phyloP scores from a whole-genome alignment of 495 filamentous ascomycete species.

The Neurospora africana region DNA sequence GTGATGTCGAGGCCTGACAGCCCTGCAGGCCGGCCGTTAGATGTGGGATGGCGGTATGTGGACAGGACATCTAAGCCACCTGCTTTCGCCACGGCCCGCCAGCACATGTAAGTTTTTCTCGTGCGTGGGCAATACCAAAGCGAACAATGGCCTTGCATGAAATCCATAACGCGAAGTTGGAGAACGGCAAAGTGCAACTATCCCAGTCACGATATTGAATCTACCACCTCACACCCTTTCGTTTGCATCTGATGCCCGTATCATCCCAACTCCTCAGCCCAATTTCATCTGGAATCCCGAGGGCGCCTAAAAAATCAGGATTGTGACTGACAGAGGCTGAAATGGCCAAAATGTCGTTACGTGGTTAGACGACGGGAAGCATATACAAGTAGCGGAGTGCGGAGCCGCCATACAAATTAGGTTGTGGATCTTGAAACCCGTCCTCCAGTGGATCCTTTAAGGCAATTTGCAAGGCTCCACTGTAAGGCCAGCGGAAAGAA shows the following conservation, averaged over 20 bases:
- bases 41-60: not conserved
- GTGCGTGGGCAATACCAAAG: not conserved
- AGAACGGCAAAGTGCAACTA: not conserved
- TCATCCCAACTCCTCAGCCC: not conserved
- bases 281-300: not conserved
- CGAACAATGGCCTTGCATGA: not conserved
- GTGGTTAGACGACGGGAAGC: not conserved
- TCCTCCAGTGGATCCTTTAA: not conserved
- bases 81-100: not conserved
- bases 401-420: not conserved
- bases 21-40: not conserved
- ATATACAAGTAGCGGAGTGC: not conserved
- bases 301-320: not conserved
- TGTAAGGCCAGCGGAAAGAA: not conserved
- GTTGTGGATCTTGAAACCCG: not conserved
- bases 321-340: not conserved
- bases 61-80: not conserved
- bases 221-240: not conserved
- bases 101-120: not conserved
- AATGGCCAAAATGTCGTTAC: not conserved
- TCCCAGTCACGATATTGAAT: not conserved
- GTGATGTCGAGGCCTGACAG: not conserved
- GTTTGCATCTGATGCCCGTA: not conserved
- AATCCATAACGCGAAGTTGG: not conserved
- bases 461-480: not conserved